These are phyloP conservation scores for Suillus occidentalis DNA, from an alignment of 768 basidiomycete species.

Conservation along the genomic window DNA sequence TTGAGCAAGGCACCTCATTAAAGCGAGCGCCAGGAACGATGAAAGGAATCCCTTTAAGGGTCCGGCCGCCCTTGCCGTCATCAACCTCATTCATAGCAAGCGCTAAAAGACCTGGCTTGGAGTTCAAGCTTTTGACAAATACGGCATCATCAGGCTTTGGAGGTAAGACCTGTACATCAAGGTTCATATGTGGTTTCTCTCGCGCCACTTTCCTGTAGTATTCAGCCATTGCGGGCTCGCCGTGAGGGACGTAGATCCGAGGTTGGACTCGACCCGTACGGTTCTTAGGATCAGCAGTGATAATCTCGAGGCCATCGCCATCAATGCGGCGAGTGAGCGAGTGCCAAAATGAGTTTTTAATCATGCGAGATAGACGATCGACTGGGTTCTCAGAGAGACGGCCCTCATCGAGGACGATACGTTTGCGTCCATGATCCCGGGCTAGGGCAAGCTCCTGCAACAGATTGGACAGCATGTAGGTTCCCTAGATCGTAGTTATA, in stretches of 20 bases:
- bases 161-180: conserved; percentile 91
- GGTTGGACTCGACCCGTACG: conserved; percentile 87
- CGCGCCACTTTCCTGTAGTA: conserved; percentile 91
- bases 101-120: conserved; percentile 91
- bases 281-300: conserved; percentile 98
- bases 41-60: conserved; percentile 92
- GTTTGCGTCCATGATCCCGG: conserved; percentile 90
- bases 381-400: conserved; percentile 97
- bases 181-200: conserved; percentile 91
- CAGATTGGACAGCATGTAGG: conserved; percentile 99
- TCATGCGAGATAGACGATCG: conserved; percentile 95
- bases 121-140: conserved; percentile 91
- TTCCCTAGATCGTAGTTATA: conserved; percentile 58
- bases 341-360: conserved; percentile 97
- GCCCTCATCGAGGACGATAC: conserved; percentile 98
- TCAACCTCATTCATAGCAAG: conserved; percentile 93
- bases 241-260: conserved; percentile 92
- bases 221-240: conserved; percentile 91
- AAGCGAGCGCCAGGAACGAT: conserved; percentile 95
- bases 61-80: conserved; percentile 74
- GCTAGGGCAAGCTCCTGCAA: conserved; percentile 98
- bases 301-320: conserved; percentile 94
- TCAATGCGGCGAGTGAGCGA: conserved; percentile 95
- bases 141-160: conserved; percentile 80
- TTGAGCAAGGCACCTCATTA: conserved; percentile 67